phyloP scores from a whole-genome alignment of 2,329 filamentous ascomycete species.

The Phyllosticta citrichinensis region DNA sequence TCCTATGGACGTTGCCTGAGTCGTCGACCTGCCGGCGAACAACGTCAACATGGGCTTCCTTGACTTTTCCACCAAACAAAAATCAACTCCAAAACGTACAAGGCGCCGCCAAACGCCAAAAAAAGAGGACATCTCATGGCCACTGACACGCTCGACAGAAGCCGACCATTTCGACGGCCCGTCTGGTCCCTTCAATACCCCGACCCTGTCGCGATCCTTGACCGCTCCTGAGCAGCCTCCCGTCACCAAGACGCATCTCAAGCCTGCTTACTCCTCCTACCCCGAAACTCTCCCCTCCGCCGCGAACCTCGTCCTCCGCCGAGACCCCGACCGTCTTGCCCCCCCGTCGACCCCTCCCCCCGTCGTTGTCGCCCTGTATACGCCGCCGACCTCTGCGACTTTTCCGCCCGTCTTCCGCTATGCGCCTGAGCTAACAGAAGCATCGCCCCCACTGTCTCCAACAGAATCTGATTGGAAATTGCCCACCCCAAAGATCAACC shows the following conservation, averaged over 20 bases:
- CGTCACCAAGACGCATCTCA: not conserved
- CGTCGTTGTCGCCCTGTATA: not conserved
- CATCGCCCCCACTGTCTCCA: not conserved
- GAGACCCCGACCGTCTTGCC: not conserved
- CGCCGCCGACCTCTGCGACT: slow-evolving; percentile 1
- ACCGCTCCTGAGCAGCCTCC: no score
- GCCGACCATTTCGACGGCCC: not conserved
- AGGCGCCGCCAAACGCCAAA: not conserved
- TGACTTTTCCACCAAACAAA: not conserved
- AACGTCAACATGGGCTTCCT: not conserved
- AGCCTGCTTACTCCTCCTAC: not conserved
- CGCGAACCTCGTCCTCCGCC: not conserved
- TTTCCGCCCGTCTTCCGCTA: not conserved
- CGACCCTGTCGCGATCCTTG: not conserved
- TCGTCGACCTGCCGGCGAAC: not conserved
- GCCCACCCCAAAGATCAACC: not conserved
- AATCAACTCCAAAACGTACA: not conserved
- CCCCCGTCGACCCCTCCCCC: not conserved
- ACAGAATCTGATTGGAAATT: not conserved
- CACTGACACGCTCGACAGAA: slow-evolving; percentile 2
- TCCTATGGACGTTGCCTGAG: not conserved
- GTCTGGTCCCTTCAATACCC: not conserved
- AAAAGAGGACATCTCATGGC: slow-evolving; percentile 3
- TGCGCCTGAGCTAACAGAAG: not conserved
- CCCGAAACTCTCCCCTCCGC: not conserved